Base-by-base conservation (phyloP, 2,329 filamentous ascomycete genomes). In the Colletotrichum zoysiae region DNA sequence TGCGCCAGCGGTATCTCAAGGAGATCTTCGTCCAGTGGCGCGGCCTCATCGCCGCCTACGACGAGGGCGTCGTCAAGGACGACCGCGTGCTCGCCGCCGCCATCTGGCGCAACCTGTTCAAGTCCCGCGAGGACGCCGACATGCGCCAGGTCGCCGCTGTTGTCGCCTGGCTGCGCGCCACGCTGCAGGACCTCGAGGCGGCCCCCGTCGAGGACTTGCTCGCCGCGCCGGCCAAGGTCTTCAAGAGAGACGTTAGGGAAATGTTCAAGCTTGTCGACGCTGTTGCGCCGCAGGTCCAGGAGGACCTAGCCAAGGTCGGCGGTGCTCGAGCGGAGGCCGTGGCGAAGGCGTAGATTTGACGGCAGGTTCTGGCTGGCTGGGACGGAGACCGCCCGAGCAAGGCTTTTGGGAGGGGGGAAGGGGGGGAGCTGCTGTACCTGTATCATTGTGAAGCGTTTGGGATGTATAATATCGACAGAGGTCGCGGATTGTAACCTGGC, bases 1-100 rank as follows among this genome's bases (percentile, higher is more conserved):
- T 90, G 75, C 87, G 90, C 50, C 89, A 91, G 80, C 87, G 86
- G 74, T 91, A 91, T 81, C 86, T 92, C 65, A 97, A 98, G 82
- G 95, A 98, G 81, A 87, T 98, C 71, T 98, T 96, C 77, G 86
- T 95, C 71, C 95, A 97, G 83, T 99, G 95, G 94, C 91, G 96
- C 67, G 96, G 95, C 40, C 85, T 95, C 66, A 86, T 97, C 30
- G 87, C 95, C 9, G 93, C 94, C 1, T 96, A 95, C 80, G 94
- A 97, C 79, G 93, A 96, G 84, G 94, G 93, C 0, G 79, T 97
- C 56, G 86, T 91, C 75, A 91, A 91, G 80, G 92, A 92, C 12
- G 94, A 97, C 79, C 91, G 93, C 18, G 89, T 93, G 67, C 86
- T 96, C 18, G 93, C 92, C 4, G 87, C 92, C 53, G 96, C 96